Evolutionary conservation across 352 stramenopile genomes (phyloP).

Genomic region (Phytophthora multivora): DNA sequence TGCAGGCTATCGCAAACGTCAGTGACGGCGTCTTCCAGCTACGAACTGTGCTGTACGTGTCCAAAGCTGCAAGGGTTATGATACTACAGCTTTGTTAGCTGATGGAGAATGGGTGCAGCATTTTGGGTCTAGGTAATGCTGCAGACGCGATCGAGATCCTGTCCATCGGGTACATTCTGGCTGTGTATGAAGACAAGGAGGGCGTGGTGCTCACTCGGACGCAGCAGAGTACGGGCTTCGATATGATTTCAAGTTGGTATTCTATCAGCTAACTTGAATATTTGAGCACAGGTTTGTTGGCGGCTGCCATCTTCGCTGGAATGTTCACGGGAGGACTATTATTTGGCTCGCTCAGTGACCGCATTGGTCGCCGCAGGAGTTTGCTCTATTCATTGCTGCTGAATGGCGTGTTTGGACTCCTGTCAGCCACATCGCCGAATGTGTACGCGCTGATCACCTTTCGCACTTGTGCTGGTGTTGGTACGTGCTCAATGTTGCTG

Average conservation of each 20-base stretch:
- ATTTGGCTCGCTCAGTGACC: slow-evolving; percentile 78
- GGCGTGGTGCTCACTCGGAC: slow-evolving; percentile 50
- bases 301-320: slow-evolving; percentile 87
- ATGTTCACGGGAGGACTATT: slow-evolving; percentile 90
- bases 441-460: slow-evolving; percentile 70
- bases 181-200: slow-evolving; percentile 80
- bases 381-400: slow-evolving; percentile 81
- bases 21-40: slow-evolving; percentile 73
- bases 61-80: not conserved
- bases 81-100: not conserved
- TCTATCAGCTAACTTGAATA: too few relatives aligned
- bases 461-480: slow-evolving; percentile 65
- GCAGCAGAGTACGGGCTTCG: slow-evolving; percentile 50
- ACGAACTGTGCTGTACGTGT: slow-evolving; percentile 64
- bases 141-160: slow-evolving; percentile 92
- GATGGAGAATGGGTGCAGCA: slow-evolving; percentile 35
- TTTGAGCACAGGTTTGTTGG: slow-evolving; percentile 59
- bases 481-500: slow-evolving; percentile 26
- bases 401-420: slow-evolving; percentile 76
- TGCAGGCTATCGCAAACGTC: slow-evolving; percentile 57
- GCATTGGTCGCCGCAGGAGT: slow-evolving; percentile 70
- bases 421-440: slow-evolving; percentile 75
- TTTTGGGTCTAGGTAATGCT: slow-evolving; percentile 84
- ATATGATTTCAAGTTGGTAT: not conserved
- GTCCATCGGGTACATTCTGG: slow-evolving; percentile 91